Conservation (phyloP, 1,284 basidiomycete genomes). For the Heterobasidion annosum region DNA sequence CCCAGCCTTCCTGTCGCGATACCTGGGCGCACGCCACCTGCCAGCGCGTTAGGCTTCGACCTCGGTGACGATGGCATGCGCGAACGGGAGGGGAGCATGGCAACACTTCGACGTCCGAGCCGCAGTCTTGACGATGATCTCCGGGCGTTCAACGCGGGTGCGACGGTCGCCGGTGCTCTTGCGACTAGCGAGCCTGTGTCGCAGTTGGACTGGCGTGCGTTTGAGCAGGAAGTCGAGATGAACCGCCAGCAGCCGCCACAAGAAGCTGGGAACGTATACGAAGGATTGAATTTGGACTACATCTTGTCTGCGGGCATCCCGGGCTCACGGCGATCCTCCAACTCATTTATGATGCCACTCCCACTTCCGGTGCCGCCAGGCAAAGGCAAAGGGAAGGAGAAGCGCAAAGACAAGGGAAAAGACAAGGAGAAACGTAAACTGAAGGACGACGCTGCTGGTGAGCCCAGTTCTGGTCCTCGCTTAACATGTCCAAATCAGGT, state of each 20-base stretch:
- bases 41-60: constrained; percentile 15
- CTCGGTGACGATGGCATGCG: constrained; percentile 18
- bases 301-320: constrained; percentile 23
- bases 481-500: not conserved
- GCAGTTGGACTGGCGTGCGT: constrained; percentile 35
- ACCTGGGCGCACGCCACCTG: constrained; percentile 6
- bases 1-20: constrained; percentile 10
- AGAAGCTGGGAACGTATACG: constrained; percentile 16
- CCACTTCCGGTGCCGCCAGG: constrained; percentile 8
- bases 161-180: constrained; percentile 11
- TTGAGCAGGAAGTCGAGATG: constrained; percentile 18
- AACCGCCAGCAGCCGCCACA: not conserved
- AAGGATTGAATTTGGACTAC: constrained; percentile 34
- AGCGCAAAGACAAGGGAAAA: constrained; percentile 8
- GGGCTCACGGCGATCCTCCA: constrained; percentile 21
- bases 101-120: constrained; percentile 43
- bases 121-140: constrained; percentile 42
- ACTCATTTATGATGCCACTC: constrained; percentile 24
- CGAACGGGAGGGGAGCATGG: constrained; percentile 38
- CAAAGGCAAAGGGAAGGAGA: constrained; percentile 10
- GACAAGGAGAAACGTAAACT: constrained; percentile 8
- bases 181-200: constrained; percentile 10
- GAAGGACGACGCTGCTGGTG: constrained; percentile 6
- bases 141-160: constrained; percentile 16
- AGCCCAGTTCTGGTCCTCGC: not conserved